Base-by-base conservation (phyloP, 1,284 basidiomycete genomes). In the Cryptococcus sp. region DNA sequence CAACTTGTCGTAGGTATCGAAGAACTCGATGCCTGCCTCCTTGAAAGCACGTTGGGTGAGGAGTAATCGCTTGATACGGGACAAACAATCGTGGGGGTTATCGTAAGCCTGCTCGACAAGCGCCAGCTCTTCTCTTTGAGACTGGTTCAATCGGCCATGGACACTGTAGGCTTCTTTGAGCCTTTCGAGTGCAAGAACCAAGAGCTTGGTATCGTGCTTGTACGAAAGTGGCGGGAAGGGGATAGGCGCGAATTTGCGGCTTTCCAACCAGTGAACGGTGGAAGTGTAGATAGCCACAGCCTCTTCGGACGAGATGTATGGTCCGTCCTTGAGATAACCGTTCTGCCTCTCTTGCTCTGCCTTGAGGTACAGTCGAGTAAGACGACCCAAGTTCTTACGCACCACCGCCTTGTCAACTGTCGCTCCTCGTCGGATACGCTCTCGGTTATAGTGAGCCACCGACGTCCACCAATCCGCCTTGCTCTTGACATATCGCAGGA, bases 401-500 rank as follows among this genome's bases (percentile, higher is more conserved):
- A 77, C 76, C 41, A 99, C 96, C 7, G 96, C 96, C 81, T 99
- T 99, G 82, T 99, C 96, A 65, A 99, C 96, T 0, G 96, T 99
- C 3, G 96, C 96, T 65, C 96, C 77, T 60, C 94, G 91, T 45
- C 73, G 69, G 60, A 84, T 84, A 61, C 83, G 80, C 66, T 84
- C 83, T 66, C 75, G 64, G 46, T 84, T 83, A 77, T 82, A 83
- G 68, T 84, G 82, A 5, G 87, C 89, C 62, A 84, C 91, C 79
- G 91, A 96, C 66, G 90, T 91, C 93, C 94, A 99, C 93, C 93
- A 97, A 77, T 99, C 96, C 11, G 93, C 90, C 83, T 99, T 99
- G 80, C 88, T 90, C 85, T 99, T 99, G 85, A 99, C 95, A 80
- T 99, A 99, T 53, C 96, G 89, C 47, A 99, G 80, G 67, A 99